Base-by-base conservation (phyloP, 1,284 basidiomycete genomes). In the Lignosus rhinocerotis region DNA sequence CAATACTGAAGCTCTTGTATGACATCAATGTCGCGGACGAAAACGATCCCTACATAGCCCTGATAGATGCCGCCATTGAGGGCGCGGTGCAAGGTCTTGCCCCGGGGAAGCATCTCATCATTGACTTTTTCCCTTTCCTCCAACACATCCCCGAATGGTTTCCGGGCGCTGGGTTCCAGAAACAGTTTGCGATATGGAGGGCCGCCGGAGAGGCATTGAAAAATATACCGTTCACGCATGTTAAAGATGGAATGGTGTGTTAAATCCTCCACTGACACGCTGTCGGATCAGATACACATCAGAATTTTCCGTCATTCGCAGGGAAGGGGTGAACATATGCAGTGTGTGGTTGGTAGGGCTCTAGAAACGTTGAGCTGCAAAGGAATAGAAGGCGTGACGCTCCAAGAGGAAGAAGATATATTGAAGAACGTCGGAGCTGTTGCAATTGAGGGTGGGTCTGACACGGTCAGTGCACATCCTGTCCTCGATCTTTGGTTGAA, bases 131-230 rank as follows among this genome's bases (percentile, higher is more conserved):
- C 3, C 67, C 68, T 1, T 52, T 63, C 51, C 25, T 70, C 12
- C 51, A 50, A 31, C 32, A 67, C 44, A 48, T 71, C 3, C 70
- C 69, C 1, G 14, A 45, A 5, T 72, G 70, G 70, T 42, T 69
- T 6, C 70, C 68, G 1, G 70, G 68, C 0, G 60, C 65, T 2
- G 58, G 61, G 3, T 67, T 65, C 47, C 56, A 65, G 49, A 32
- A 38, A 8, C 17, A 39, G 32, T 46, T 51, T 68, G 74, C 64
- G 25, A 68, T 69, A 60, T 68, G 66, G 60, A 59, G 62, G 21
- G 53, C 53, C n/a, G 36, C 48, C n/a, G 43, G 53, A 7, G 19
- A 43, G 17, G 31, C n/a, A 58, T 46, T 59, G 19, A 59, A 59
- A n/a, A 51, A 65, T 6, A 17, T 44, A 1, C 56, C 59, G 9